These are phyloP conservation scores for Talaromyces sp. DNA, from an alignment of 2,329 filamentous ascomycete species.

Conservation along the genomic window DNA sequence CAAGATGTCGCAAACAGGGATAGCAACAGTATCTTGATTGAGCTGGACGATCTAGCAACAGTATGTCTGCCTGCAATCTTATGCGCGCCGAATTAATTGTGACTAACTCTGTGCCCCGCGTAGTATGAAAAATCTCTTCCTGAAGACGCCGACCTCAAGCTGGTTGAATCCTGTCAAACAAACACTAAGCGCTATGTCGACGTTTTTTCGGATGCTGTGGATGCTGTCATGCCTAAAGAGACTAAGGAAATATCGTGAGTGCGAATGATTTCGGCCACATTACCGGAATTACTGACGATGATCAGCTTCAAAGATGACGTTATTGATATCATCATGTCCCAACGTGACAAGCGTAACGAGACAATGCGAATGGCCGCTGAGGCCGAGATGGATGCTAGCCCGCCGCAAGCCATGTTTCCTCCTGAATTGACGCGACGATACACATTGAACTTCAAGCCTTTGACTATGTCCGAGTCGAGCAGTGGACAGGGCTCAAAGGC, in stretches of 20 bases:
- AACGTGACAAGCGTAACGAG: slow-evolving; percentile 81
- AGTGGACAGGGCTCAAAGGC: slow-evolving; percentile 58
- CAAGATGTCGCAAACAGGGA: slow-evolving; percentile 82
- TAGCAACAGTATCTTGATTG: slow-evolving; percentile 73
- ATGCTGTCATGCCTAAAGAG: slow-evolving; percentile 77
- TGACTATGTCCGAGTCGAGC: slow-evolving; percentile 66
- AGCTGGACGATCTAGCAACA: slow-evolving; percentile 78
- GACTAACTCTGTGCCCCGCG: background rate
- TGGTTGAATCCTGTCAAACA: slow-evolving; percentile 75
- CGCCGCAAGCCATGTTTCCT: slow-evolving; percentile 76
- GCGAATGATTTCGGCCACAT: slow-evolving; percentile 1
- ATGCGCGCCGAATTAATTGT: background rate
- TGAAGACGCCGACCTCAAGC: slow-evolving; percentile 62
- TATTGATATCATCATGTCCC: slow-evolving; percentile 91
- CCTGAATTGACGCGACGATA: slow-evolving; percentile 89
- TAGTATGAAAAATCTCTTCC: slow-evolving; percentile 72
- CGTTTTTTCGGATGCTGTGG: slow-evolving; percentile 80
- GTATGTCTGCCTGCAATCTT: slow-evolving; percentile 45
- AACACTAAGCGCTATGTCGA: slow-evolving; percentile 97
- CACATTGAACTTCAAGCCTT: slow-evolving; percentile 91
- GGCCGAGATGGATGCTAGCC: slow-evolving; percentile 59
- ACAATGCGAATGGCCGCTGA: slow-evolving; percentile 66
- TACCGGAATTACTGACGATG: slow-evolving; percentile 22
- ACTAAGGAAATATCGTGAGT: slow-evolving; percentile 70
- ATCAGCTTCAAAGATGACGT: slow-evolving; percentile 92